These are phyloP conservation scores for Termitomyces sp. DNA, from an alignment of 768 basidiomycete genomes.

Conservation along the genomic window DNA sequence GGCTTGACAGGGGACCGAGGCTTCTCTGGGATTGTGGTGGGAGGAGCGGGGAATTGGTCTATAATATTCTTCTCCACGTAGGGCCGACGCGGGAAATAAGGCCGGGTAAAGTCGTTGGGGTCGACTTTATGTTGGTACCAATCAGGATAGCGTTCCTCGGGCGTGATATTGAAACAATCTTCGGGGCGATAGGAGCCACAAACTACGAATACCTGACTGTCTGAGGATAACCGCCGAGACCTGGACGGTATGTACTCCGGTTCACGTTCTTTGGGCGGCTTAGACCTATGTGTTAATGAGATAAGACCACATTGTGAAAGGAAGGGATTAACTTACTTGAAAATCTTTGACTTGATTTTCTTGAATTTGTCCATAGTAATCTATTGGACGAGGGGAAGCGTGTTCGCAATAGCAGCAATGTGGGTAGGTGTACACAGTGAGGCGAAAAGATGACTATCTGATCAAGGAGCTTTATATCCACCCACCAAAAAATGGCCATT, in stretches of 20 bases:
- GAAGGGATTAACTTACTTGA: neutral
- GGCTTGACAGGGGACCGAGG: neutral
- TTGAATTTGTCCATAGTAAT: conserved; percentile 18
- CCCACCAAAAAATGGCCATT: neutral
- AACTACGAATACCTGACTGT: no score
- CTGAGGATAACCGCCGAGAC: neutral
- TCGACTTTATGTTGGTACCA: neutral
- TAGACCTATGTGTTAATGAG: neutral
- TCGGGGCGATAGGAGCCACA: no score
- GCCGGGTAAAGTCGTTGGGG: neutral
- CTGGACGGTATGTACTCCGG: neutral
- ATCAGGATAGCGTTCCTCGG: neutral
- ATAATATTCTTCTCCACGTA: conserved; percentile 1
- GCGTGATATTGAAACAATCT: neutral
- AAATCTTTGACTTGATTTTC: conserved; percentile 1
- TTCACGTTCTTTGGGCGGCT: neutral
- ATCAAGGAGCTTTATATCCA: neutral
- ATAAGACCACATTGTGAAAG: neutral
- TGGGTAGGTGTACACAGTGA: no score
- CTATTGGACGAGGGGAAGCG: neutral
- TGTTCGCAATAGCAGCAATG: neutral
- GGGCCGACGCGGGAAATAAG: conserved; percentile 2
- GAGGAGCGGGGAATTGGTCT: neutral
- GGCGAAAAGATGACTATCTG: no score
- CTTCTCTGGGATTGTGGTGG: neutral